Evolutionary conservation across 495 filamentous ascomycete species (phyloP).

Genomic region (Xylaria longipes): DNA sequence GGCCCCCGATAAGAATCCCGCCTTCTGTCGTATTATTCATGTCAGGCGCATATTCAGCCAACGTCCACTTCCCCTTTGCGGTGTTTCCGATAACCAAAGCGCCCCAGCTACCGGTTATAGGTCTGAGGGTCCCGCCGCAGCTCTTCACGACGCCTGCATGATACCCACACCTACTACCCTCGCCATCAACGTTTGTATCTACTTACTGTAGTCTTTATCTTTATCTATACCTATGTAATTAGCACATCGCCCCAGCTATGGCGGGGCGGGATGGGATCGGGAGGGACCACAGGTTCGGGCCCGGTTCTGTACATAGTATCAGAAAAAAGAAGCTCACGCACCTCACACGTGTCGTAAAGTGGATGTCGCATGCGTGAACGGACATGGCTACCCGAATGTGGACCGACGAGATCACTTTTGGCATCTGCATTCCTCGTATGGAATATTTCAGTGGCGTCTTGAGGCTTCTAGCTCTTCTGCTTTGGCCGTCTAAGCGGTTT

Average conservation of each 20-base stretch:
- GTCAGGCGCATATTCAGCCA: neutral
- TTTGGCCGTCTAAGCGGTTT: slow-evolving; percentile 2
- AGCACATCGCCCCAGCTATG: slow-evolving; percentile 4
- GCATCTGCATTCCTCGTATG: slow-evolving; percentile 18
- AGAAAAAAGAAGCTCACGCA: slow-evolving; percentile 20
- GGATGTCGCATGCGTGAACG: slow-evolving; percentile 11
- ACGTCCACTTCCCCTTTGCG: slow-evolving; percentile 12
- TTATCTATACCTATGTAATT: neutral
- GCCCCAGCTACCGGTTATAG: neutral
- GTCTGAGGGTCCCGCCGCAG: neutral
- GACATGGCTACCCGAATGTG: slow-evolving; percentile 4
- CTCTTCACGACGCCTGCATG: slow-evolving; percentile 27
- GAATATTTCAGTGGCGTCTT: slow-evolving; percentile 3
- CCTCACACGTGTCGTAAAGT: slow-evolving; percentile 18
- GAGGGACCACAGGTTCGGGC: slow-evolving; percentile 18
- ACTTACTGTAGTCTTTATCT: neutral
- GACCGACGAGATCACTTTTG: neutral
- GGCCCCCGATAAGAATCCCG: slow-evolving; percentile 15
- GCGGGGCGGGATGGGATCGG: slow-evolving; percentile 10
- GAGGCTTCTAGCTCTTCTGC: neutral
- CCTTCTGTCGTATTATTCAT: neutral
- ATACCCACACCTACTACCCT: slow-evolving; percentile 14
- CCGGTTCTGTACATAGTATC: slow-evolving; percentile 19
- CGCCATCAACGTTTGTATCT: neutral
- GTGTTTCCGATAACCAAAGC: slow-evolving; percentile 8